Evolutionary conservation across 805 yeast species (phyloP), one percentile per base, ranked within the genome.

Genomic region (Candida methanosorbosa): DNA sequence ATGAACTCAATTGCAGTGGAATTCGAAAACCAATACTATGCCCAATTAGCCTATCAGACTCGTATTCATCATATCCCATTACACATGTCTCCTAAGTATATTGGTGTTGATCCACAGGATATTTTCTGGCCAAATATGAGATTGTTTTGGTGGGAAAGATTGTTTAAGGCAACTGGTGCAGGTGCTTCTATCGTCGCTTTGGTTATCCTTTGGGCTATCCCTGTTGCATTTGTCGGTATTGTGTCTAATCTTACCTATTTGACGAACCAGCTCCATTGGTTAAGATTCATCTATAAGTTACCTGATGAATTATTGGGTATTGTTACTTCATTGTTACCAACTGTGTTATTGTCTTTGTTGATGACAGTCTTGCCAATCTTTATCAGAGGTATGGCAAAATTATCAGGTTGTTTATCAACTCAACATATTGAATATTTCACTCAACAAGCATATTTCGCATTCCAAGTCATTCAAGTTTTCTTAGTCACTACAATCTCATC

Each of bases 1-100:
- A 76, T 85, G 64, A 85, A 86, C 54, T 77, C 90, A 4, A 73
- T 81, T 23, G 78, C 81, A 44, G 87, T 81, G 28, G 90, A 81
- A 57, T 82, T 82, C 50, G 85, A 77, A 31, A 72, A 76, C 41
- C 90, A 81, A 55, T 81, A 78, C 54, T 62, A 66, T 41, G 90
- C 90, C 6, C 90, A 82, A 54, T 51, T 78, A 39, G 92, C 92
- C 0, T 68, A 56, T 43, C 90, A 81, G 56, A 55, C 78, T 2
- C 61, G 68, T 4, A 61, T 75, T 13, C 80, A 78, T 48, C 88
- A 81, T 54, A 67, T 64, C 30, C 86, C 92, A 0, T 55, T 81
- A 42, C 68, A 74, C 43, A 65, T 81, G 68, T 45, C 57, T 17
- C 85, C 87, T 4, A 67, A 71, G 14, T 68, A 63, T 43, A 68